Percentiles rank a stretch among this genome's conserved stretches.
Conservation (phyloP, 768 basidiomycete genomes). For the Hygrophoropsis aurantiaca region DNA sequence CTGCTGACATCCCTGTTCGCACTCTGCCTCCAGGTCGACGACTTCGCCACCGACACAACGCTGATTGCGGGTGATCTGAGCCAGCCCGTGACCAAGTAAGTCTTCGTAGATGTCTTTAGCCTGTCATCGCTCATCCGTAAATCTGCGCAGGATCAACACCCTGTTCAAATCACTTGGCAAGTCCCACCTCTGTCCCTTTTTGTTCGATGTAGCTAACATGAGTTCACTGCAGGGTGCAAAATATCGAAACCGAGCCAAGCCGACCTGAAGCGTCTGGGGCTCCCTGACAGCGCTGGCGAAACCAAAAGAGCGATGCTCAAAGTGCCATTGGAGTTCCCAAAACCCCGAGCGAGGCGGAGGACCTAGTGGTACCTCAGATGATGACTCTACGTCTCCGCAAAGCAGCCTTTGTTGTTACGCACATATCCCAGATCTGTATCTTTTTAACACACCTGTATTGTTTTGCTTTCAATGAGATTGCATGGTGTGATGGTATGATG, state of each 20-base stretch:
- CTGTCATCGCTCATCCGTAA: constrained; percentile 2
- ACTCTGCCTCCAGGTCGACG: constrained; percentile 76
- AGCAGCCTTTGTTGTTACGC: too few relatives aligned
- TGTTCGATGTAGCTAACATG: background rate
- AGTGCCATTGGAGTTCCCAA: constrained; percentile 82
- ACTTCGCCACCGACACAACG: constrained; percentile 68
- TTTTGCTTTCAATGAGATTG: too few relatives aligned
- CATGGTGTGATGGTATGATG: too few relatives aligned
- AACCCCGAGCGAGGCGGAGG: constrained; percentile 42
- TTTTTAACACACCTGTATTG: too few relatives aligned
- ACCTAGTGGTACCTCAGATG: too few relatives aligned
- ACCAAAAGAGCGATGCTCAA: constrained; percentile 72
- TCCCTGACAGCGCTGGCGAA: constrained; percentile 60
- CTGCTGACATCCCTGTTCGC: constrained; percentile 80
- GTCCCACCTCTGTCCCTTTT: constrained; percentile 11
- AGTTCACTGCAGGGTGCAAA: constrained; percentile 60
- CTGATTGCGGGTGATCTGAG: constrained; percentile 73
- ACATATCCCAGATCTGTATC: too few relatives aligned
- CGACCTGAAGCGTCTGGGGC: constrained; percentile 69
- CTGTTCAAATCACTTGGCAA: constrained; percentile 75
- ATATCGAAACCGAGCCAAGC: constrained; percentile 53
- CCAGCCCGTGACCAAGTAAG: constrained; percentile 65
- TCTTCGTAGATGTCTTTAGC: constrained; percentile 6
- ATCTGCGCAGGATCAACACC: constrained; percentile 48
- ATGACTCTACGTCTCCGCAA: too few relatives aligned